These are phyloP conservation scores for Centrapalus pauciflorus DNA, from an alignment of 129 eudicot genomes.

Conservation along the genomic window DNA sequence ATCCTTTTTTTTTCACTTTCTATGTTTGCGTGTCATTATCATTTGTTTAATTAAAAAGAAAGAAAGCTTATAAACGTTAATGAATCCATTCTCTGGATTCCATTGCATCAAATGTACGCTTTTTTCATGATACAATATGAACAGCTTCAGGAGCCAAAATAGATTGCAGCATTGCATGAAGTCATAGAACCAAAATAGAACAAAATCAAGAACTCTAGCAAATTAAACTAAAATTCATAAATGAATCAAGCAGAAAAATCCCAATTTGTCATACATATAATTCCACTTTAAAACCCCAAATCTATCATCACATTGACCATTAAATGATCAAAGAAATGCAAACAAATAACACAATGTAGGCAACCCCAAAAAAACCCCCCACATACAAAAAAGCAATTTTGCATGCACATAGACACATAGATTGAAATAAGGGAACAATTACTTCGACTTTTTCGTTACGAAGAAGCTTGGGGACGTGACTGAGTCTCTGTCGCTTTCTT, in stretches of 20 bases:
- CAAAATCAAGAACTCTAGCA: not conserved
- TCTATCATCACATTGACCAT: not conserved
- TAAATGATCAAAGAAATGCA: not conserved
- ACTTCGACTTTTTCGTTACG: constrained; percentile 26
- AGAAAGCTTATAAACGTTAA: too few relatives aligned
- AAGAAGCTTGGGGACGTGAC: constrained; percentile 27
- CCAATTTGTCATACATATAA: not conserved
- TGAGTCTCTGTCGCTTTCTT: constrained; percentile 23
- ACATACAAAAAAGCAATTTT: not conserved
- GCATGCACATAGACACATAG: not conserved
- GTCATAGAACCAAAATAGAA: not conserved
- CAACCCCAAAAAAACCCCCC: not conserved
- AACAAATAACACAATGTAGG: not conserved
- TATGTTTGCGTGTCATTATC: too few relatives aligned
- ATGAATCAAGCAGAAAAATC: constrained; percentile 1
- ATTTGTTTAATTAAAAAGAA: too few relatives aligned
- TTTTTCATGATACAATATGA: not conserved
- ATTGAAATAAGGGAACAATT: not conserved
- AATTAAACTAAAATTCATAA: not conserved
- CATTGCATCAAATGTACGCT: too few relatives aligned
- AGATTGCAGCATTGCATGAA: not conserved
- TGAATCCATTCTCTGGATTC: too few relatives aligned
- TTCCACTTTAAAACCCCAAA: not conserved
- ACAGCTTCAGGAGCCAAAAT: not conserved
- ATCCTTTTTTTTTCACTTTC: too few relatives aligned